Evolutionary conservation across 495 filamentous ascomycete species (phyloP), one percentile per base, ranked within the genome.

Genomic region (Trichocladium antarcticum): DNA sequence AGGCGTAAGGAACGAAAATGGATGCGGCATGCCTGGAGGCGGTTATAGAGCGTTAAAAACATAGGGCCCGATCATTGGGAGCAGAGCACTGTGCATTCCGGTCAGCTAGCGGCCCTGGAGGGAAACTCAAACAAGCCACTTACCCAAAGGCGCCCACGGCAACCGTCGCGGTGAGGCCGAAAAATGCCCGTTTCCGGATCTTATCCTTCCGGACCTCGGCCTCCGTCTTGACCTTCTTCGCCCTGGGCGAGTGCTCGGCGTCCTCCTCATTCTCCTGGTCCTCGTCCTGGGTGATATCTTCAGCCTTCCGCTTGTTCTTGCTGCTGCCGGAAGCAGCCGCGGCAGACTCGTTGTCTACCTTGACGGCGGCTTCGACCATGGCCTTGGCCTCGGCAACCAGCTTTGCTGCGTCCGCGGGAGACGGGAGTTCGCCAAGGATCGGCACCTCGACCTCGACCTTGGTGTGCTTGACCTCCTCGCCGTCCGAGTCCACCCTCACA

Each of bases 371-470:
- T 43, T 84, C 77, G 6, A 97, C 92, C 87, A 96, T 95, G 54
- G 80, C 79, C 63, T 84, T 87, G 6, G 92, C 92, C 63, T 85
- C 76, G 39, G 78, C 82, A 38, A 97, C 81, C 83, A 96, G 85
- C 28, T 81, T 74, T 47, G 84, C 72, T 0, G 89, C 80, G 43
- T 84, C 81, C 35, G 85, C 84, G 3, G 84, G 76, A 9, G 83
- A 73, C 0, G 85, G 84, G 9, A 86, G 66, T 34, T 88, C 80
- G 14, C 82, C 80, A 10, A 74, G 69, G 36, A 69, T 28, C 11
- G 71, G 74, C 11, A 82, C 72, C 57, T 95, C 86, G 10, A 94
- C 73, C 48, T 82, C 82, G 34, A 95, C 77, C n/a, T 78, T 82
- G 10, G 86, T 95, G 53, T 79, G 76, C 32, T 78, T 81, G 1